phyloP scores from a whole-genome alignment of 2,329 filamentous ascomycete genomes.

The Pyrenophora seminiperda region DNA sequence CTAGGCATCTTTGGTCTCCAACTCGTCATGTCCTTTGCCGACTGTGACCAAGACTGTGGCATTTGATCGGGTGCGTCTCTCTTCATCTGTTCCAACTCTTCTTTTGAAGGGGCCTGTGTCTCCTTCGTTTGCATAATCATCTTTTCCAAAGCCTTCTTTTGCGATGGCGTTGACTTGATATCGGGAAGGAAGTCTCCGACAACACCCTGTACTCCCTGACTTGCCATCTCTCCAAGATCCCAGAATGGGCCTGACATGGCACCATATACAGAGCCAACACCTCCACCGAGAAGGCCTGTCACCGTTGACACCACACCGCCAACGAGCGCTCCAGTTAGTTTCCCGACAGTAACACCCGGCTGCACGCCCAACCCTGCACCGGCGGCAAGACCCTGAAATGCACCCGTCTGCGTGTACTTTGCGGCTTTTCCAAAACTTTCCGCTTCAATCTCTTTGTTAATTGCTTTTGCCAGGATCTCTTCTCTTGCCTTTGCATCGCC shows the following conservation, averaged over 20 bases:
- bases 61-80: slow-evolving; percentile 40
- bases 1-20: slow-evolving; percentile 35
- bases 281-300: slow-evolving; percentile 44
- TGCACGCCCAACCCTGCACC: slow-evolving; percentile 47
- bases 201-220: slow-evolving; percentile 40
- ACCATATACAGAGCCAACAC: slow-evolving; percentile 45
- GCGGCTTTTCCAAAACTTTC: slow-evolving; percentile 51
- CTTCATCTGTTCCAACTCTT: slow-evolving; percentile 45
- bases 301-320: slow-evolving; percentile 41
- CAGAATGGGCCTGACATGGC: slow-evolving; percentile 45
- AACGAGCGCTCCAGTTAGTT: slow-evolving; percentile 44
- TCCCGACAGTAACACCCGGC: slow-evolving; percentile 43
- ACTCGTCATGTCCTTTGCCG: slow-evolving; percentile 41
- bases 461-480: slow-evolving; percentile 47
- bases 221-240: slow-evolving; percentile 46
- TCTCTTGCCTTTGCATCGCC: slow-evolving; percentile 48
- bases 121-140: slow-evolving; percentile 47
- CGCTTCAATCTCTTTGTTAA: slow-evolving; percentile 50
- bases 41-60: slow-evolving; percentile 42
- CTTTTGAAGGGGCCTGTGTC: slow-evolving; percentile 38
- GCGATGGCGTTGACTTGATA: slow-evolving; percentile 42
- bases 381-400: slow-evolving; percentile 49
- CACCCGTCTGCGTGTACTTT: slow-evolving; percentile 47
- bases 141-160: slow-evolving; percentile 46
- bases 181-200: slow-evolving; percentile 44